These are phyloP conservation scores for Aspergillus indologenus DNA, from an alignment of 495 filamentous ascomycete species.

Conservation along the genomic window DNA sequence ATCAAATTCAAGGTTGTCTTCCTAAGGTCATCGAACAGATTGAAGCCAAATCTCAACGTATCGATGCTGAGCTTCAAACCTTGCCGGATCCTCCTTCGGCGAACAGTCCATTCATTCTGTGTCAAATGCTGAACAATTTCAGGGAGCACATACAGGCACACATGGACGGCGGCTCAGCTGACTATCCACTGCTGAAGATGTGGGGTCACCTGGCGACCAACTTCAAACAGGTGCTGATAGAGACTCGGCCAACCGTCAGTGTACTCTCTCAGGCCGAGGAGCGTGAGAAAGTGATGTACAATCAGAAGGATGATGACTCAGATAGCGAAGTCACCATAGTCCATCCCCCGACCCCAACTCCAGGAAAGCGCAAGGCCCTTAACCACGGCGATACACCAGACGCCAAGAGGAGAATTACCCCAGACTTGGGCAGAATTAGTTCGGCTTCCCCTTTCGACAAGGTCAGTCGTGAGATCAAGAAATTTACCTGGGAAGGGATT, in stretches of 20 bases:
- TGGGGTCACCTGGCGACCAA: conserved; percentile 36
- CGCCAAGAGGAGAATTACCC: neutral
- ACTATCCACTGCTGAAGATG: conserved; percentile 34
- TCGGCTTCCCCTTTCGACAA: conserved; percentile 16
- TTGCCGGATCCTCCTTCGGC: conserved; percentile 55
- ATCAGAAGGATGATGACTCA: conserved; percentile 18
- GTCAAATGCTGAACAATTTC: conserved; percentile 32
- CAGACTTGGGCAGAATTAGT: conserved; percentile 11
- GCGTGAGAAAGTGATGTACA: neutral
- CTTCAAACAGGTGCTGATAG: conserved; percentile 33
- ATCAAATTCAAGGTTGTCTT: conserved; percentile 57
- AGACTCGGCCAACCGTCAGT: conserved; percentile 34
- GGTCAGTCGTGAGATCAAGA: conserved; percentile 15
- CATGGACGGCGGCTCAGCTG: conserved; percentile 33
- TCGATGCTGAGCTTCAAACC: conserved; percentile 44
- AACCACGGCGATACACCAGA: neutral
- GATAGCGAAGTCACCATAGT: conserved; percentile 30
- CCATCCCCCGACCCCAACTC: too few relatives aligned
- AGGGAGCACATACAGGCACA: conserved; percentile 29
- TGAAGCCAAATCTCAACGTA: conserved; percentile 39
- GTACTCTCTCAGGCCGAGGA: conserved; percentile 16
- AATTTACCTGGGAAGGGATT: conserved; percentile 33
- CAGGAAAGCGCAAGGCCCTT: conserved; percentile 24
- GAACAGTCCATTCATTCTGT: conserved; percentile 35
- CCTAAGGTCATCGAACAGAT: conserved; percentile 60